phyloP scores from a whole-genome alignment of 352 stramenopile genomes.

The Thraustotheca clavata region DNA sequence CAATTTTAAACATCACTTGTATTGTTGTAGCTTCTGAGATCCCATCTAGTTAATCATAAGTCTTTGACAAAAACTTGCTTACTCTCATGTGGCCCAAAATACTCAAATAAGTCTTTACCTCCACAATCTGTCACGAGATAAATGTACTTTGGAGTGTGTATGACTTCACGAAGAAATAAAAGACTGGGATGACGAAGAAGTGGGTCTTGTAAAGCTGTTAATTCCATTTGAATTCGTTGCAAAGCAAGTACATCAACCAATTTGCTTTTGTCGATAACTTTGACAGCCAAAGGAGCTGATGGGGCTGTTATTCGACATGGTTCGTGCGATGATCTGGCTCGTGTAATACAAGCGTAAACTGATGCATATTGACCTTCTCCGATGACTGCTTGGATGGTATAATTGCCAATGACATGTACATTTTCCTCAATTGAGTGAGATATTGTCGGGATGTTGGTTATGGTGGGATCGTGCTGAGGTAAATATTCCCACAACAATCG shows the following conservation, averaged over 20 bases:
- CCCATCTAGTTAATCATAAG: conserved; percentile 27
- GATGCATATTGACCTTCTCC: conserved; percentile 80
- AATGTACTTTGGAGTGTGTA: conserved; percentile 66
- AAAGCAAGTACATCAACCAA: conserved; percentile 62
- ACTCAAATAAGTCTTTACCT: conserved; percentile 78
- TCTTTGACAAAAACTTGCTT: background rate
- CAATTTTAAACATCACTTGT: conserved; percentile 36
- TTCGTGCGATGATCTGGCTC: conserved; percentile 16
- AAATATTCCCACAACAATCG: conserved; percentile 77
- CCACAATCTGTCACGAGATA: conserved; percentile 80
- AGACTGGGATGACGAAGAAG: conserved; percentile 53
- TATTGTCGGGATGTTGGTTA: conserved; percentile 48
- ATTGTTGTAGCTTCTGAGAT: conserved; percentile 37
- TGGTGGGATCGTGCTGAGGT: conserved; percentile 36
- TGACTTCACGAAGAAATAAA: conserved; percentile 55
- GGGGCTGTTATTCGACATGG: background rate
- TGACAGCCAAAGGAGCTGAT: conserved; percentile 45
- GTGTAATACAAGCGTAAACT: conserved; percentile 36
- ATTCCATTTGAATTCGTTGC: conserved; percentile 71
- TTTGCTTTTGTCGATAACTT: conserved; percentile 81
- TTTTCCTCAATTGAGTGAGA: conserved; percentile 38
- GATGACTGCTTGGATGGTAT: conserved; percentile 56
- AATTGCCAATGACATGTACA: conserved; percentile 45
- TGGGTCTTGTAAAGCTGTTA: conserved; percentile 57
- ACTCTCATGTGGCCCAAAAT: conserved; percentile 40